Evolutionary conservation across 2,329 filamentous ascomycete species (phyloP).

Genomic region (Gliomastix tumulicola): DNA sequence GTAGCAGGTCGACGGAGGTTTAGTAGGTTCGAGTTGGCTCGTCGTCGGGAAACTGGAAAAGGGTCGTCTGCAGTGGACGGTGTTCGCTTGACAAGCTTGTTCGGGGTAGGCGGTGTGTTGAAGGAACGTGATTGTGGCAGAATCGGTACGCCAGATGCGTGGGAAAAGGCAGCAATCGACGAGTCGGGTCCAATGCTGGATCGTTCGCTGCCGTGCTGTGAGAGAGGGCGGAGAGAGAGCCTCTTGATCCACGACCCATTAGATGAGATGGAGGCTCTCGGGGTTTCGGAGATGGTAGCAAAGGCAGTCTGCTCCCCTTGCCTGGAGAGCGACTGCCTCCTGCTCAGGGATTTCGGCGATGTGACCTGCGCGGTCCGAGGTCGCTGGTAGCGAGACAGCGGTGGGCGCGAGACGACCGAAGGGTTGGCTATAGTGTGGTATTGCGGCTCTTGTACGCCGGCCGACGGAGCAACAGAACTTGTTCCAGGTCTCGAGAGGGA

Average conservation of each 20-base stretch:
- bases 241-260: constrained; percentile 64
- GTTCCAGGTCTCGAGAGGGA: constrained; percentile 32
- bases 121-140: constrained; percentile 30
- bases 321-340: constrained; percentile 35
- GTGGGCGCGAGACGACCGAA: constrained; percentile 23
- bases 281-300: constrained; percentile 32
- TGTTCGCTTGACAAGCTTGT: constrained; percentile 72
- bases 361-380: constrained; percentile 31
- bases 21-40: constrained; percentile 54
- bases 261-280: constrained; percentile 52
- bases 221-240: constrained; percentile 58
- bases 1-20: constrained; percentile 68
- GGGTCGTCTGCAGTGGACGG: constrained; percentile 45
- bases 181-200: constrained; percentile 61
- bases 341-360: constrained; percentile 27
- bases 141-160: constrained; percentile 61
- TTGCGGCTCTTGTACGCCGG: constrained; percentile 20
- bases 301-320: constrained; percentile 25
- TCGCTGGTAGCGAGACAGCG: constrained; percentile 27
- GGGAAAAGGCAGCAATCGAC: constrained; percentile 57
- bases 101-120: constrained; percentile 48
- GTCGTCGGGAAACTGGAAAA: constrained; percentile 34
- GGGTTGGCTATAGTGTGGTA: constrained; percentile 16
- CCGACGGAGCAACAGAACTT: constrained; percentile 26
- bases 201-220: constrained; percentile 55